Evolutionary conservation across 495 filamentous ascomycete genomes (phyloP).

Genomic region (Lindgomyces ingoldianus): DNA sequence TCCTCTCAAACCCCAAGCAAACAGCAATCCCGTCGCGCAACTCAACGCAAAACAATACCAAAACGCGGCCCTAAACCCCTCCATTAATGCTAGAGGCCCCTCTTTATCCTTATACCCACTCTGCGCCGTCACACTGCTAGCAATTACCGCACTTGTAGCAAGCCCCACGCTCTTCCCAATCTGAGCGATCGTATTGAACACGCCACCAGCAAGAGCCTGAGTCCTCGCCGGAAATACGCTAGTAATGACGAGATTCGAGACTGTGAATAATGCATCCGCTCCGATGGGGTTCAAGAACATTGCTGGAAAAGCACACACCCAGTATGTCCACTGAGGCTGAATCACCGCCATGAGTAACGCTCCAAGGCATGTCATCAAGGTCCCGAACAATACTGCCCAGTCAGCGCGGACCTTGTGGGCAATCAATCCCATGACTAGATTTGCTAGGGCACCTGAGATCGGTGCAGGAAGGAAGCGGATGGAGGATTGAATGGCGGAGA

Average conservation of each 20-base stretch:
- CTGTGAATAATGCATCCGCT: constrained; percentile 62
- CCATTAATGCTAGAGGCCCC: constrained; percentile 50
- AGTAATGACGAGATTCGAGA: constrained; percentile 63
- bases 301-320: constrained; percentile 57
- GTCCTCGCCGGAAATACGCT: constrained; percentile 58
- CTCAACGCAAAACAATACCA: constrained; percentile 60
- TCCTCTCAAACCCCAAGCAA: constrained; percentile 52
- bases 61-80: constrained; percentile 61
- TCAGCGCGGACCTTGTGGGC: constrained; percentile 57
- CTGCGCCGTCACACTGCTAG: constrained; percentile 51
- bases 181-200: constrained; percentile 65
- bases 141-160: constrained; percentile 58
- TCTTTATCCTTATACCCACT: constrained; percentile 36
- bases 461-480: constrained; percentile 59
- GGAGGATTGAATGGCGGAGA: constrained; percentile 48
- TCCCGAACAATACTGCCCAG: constrained; percentile 50
- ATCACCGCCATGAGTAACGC: constrained; percentile 59
- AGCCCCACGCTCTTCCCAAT: constrained; percentile 62
- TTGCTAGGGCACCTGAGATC: constrained; percentile 54
- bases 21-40: constrained; percentile 48
- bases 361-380: constrained; percentile 49
- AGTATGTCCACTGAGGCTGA: constrained; percentile 55
- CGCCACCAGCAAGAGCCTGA: constrained; percentile 63
- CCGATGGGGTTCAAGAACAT: constrained; percentile 55
- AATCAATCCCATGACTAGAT: constrained; percentile 57